Percentiles rank a stretch among this genome's conserved stretches.
Conservation (phyloP, 768 basidiomycete species). For the Myochromella boudieri region DNA sequence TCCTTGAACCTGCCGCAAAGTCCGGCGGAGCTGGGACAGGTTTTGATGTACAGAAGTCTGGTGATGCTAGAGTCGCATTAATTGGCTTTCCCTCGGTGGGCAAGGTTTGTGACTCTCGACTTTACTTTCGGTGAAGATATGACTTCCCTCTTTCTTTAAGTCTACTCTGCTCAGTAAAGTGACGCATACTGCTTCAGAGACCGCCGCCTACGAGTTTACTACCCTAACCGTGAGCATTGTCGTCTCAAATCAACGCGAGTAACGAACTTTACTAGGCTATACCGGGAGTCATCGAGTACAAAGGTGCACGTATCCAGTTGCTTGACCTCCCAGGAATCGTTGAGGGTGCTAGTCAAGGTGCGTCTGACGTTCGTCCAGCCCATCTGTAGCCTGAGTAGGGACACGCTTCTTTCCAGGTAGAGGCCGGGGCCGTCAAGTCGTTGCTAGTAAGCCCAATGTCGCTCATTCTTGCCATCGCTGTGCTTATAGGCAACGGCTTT, state of each 20-base stretch:
- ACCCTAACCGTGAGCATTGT: constrained; percentile 67
- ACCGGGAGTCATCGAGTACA: constrained; percentile 95
- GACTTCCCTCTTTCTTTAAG: too few species aligned
- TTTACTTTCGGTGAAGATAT: not conserved
- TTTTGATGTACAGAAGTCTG: constrained; percentile 80
- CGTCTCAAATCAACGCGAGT: constrained; percentile 1
- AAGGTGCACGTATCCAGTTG: constrained; percentile 89
- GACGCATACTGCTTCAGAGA: constrained; percentile 86
- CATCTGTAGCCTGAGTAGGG: not conserved
- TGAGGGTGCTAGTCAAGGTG: constrained; percentile 84
- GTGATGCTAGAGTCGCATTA: constrained; percentile 87
- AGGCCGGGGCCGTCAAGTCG: constrained; percentile 94
- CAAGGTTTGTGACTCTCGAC: constrained; percentile 46
- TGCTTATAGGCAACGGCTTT: not conserved
- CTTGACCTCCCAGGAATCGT: constrained; percentile 96
- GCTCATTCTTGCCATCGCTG: not conserved
- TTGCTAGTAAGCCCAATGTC: constrained; percentile 61
- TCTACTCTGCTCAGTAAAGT: constrained; percentile 90
- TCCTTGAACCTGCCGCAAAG: constrained; percentile 89
- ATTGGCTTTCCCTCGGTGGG: constrained; percentile 98
- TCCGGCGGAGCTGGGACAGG: constrained; percentile 78
- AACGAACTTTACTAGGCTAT: constrained; percentile 62
- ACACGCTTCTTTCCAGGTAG: constrained; percentile 44
- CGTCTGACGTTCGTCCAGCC: not conserved
- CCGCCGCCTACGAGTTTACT: constrained; percentile 95